Evolutionary conservation across 805 yeast species (phyloP).

Genomic region (Saturnispora sekii): DNA sequence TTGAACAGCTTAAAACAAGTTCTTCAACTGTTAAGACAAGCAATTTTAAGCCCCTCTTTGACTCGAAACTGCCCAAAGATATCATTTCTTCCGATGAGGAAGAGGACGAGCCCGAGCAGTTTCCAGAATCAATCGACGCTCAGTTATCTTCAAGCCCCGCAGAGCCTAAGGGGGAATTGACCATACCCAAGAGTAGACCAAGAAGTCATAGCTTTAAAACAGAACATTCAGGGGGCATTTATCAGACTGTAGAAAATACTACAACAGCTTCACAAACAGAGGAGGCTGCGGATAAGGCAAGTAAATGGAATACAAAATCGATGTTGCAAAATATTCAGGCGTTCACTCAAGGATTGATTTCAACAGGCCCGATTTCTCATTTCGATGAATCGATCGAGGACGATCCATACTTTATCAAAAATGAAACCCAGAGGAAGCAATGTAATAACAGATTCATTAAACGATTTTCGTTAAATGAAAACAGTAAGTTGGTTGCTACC

Average conservation of each 20-base stretch:
- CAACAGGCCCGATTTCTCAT: conserved; percentile 34
- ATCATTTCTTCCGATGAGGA: conserved; percentile 13
- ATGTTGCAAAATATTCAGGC: conserved; percentile 24
- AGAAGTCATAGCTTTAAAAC: neutral
- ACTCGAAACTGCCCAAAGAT: neutral
- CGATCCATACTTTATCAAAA: conserved; percentile 41
- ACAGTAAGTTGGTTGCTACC: conserved; percentile 48
- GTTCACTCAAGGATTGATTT: conserved; percentile 20
- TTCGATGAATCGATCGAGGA: conserved; percentile 38
- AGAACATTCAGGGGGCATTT: neutral
- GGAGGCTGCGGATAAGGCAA: neutral
- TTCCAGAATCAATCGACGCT: neutral
- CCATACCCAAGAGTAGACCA: neutral
- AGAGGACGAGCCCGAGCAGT: neutral
- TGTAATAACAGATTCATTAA: conserved; percentile 23
- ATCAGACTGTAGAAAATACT: neutral
- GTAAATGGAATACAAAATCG: conserved; percentile 20
- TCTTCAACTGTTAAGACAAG: conserved; percentile 21
- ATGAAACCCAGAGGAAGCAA: conserved; percentile 32
- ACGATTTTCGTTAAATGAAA: conserved; percentile 53
- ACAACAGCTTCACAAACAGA: neutral
- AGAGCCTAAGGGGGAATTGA: neutral
- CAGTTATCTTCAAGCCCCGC: neutral
- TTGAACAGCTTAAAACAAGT: conserved; percentile 18
- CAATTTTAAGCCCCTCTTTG: conserved; percentile 7